Evolutionary conservation across 768 basidiomycete genomes (phyloP).

Genomic region (Suillus subalutaceus): DNA sequence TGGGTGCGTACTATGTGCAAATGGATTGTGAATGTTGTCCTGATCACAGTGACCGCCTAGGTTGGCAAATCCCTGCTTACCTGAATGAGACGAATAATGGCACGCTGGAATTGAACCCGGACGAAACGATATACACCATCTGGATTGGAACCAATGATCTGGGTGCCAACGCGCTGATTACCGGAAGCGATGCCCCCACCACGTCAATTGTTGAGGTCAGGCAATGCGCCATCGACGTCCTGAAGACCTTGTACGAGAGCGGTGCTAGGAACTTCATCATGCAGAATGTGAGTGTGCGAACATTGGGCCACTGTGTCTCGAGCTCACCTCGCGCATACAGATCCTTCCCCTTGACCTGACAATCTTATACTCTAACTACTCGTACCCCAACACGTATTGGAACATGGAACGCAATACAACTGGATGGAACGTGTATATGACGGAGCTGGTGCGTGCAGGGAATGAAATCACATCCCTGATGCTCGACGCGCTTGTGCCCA

Average conservation of each 20-base stretch:
- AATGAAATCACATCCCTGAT: constrained; percentile 55
- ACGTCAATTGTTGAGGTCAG: constrained; percentile 63
- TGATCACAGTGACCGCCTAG: neutral
- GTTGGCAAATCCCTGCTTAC: constrained; percentile 49
- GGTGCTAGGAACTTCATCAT: constrained; percentile 72
- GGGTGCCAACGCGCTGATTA: constrained; percentile 55
- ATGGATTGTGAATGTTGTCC: too few species aligned
- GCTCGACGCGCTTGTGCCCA: constrained; percentile 51
- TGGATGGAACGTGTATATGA: constrained; percentile 59
- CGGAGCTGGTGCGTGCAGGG: constrained; percentile 51
- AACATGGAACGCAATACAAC: constrained; percentile 52
- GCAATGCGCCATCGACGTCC: constrained; percentile 61
- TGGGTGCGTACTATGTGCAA: constrained; percentile 49
- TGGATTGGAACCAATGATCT: constrained; percentile 76
- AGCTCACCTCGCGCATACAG: constrained; percentile 31
- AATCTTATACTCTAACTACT: constrained; percentile 47
- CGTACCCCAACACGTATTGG: constrained; percentile 58
- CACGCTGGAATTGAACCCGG: constrained; percentile 39
- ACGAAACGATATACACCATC: constrained; percentile 61
- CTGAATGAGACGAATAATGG: constrained; percentile 46
- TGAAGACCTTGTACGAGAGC: constrained; percentile 54
- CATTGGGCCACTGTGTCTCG: neutral
- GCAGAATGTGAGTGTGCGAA: constrained; percentile 54
- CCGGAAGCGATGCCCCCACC: constrained; percentile 44
- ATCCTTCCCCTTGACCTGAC: constrained; percentile 59